Percentiles rank a stretch among this genome's conserved stretches.
phyloP scores from a whole-genome alignment of 1,284 basidiomycete species.

The Ceratobasidium papillatum region DNA sequence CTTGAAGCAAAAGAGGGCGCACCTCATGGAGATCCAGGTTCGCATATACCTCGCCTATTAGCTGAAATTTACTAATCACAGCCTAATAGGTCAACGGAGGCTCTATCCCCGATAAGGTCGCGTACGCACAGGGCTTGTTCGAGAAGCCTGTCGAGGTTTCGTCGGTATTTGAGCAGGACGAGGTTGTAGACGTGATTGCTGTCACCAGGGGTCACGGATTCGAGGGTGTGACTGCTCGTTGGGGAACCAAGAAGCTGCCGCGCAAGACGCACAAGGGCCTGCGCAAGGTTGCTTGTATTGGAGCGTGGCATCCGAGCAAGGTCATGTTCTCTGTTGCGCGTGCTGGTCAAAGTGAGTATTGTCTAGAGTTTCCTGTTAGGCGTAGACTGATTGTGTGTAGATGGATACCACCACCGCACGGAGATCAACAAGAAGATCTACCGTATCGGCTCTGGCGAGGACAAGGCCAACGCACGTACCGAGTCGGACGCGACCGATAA shows the following conservation, averaged over 20 bases:
- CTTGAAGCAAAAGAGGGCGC: slow-evolving; percentile 98
- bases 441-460: slow-evolving; percentile 86
- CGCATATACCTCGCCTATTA: slow-evolving; percentile 6
- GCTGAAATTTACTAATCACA: neutral
- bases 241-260: slow-evolving; percentile 99
- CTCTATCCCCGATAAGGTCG: slow-evolving; percentile 96
- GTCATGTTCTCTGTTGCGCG: slow-evolving; percentile 99
- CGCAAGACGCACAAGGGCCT: slow-evolving; percentile 99
- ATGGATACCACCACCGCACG: slow-evolving; percentile 99
- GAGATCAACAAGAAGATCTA: slow-evolving; percentile 99
- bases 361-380: slow-evolving; percentile 17
- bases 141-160: slow-evolving; percentile 94
- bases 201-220: slow-evolving; percentile 99
- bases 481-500: slow-evolving; percentile 95
- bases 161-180: slow-evolving; percentile 94
- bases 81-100: slow-evolving; percentile 84
- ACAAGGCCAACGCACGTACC: slow-evolving; percentile 89
- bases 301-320: slow-evolving; percentile 98
- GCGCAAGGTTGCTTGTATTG: slow-evolving; percentile 99
- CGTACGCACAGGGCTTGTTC: slow-evolving; percentile 93
- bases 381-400: slow-evolving; percentile 54
- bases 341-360: slow-evolving; percentile 92
- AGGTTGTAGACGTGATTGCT: slow-evolving; percentile 96
- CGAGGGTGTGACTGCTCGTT: slow-evolving; percentile 99
- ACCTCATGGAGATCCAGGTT: slow-evolving; percentile 98